phyloP scores from a whole-genome alignment of 768 basidiomycete species.

The Hygrocybe coccinea region DNA sequence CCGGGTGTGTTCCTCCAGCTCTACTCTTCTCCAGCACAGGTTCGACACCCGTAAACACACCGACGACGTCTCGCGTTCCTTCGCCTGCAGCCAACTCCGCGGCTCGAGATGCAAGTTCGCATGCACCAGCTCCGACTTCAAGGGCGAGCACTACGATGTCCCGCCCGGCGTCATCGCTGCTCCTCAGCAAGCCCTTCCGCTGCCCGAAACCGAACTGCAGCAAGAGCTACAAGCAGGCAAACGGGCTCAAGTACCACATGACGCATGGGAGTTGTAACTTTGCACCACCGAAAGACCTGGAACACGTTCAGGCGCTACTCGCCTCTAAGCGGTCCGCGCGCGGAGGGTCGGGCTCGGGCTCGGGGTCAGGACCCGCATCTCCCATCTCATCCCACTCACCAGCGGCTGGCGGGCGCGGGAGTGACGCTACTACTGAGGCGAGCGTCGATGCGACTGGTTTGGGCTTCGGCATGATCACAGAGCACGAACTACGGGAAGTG shows the following conservation, averaged over 20 bases:
- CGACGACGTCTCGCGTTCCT: conserved; percentile 14
- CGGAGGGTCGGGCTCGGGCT: conserved; percentile 5
- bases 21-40: conserved; percentile 46
- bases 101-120: conserved; percentile 4
- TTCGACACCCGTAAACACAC: conserved; percentile 44
- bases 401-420: neutral
- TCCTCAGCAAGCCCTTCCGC: conserved; percentile 80
- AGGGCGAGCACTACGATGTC: conserved; percentile 19
- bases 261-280: conserved; percentile 92
- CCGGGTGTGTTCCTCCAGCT: conserved; percentile 57
- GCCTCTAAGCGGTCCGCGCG: conserved; percentile 42
- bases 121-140: conserved; percentile 17
- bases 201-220: conserved; percentile 95
- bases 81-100: conserved; percentile 2
- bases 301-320: conserved; percentile 69
- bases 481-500: conserved; percentile 63
- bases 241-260: conserved; percentile 92
- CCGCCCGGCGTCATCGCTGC: conserved; percentile 49
- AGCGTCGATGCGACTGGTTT: conserved; percentile 17
- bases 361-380: conserved; percentile 1
- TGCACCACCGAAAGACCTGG: conserved; percentile 80
- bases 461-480: conserved; percentile 48
- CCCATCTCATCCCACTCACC: conserved; percentile 3
- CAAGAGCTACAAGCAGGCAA: conserved; percentile 95
- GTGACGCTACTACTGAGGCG: conserved; percentile 12